Evolutionary conservation across 1,139 yeast genomes (phyloP), one percentile per base, ranked within the genome.

Genomic region (Sugiyamaella paludigena): DNA sequence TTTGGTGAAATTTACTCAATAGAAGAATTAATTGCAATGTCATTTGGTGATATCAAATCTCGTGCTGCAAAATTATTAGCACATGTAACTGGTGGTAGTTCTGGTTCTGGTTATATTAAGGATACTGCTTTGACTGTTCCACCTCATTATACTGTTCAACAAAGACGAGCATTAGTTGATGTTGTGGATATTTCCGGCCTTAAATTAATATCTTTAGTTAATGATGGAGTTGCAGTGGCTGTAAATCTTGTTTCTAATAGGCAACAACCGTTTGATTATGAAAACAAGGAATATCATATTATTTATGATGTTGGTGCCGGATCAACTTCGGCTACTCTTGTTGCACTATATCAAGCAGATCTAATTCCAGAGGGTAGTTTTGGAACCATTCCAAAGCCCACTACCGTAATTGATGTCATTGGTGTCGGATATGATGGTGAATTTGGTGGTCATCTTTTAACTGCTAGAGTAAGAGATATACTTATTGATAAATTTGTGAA

Each of bases 271-370:
- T 69, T 71, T 48, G 42, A 39, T 15, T 4, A 19, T 5, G 48
- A 59, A 28, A 75, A 73, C 3, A 45, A 35, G 27, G 81, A 83
- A 58, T 79, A 83, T 61, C 87, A 86, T 61, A 66, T 89, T 47
- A 77, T 94, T 30, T 88, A 83, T 66, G 98, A 92, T 65, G 79
- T 86, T 78, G 99, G 99, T 45, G 94, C 96, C 2, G 95, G 96
- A 1, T 83, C 95, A 0, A 86, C 95, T 0, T 80, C 83, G 49
- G 95, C 96, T 2, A 85, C 98, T 0, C 70, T 92, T 30, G 81
- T 91, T 48, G 81, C 92, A 1, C 73, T 83, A 54, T 69, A 72
- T 34, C 78, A 79, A 30, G 69, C 69, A 8, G 60, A 60, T n/a
- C 75, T 75, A 53, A 70, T 73, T 24, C 70, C 71, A 49, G 62